Conservation (phyloP, 2,329 filamentous ascomycete species). For the Fusarium sp. region DNA sequence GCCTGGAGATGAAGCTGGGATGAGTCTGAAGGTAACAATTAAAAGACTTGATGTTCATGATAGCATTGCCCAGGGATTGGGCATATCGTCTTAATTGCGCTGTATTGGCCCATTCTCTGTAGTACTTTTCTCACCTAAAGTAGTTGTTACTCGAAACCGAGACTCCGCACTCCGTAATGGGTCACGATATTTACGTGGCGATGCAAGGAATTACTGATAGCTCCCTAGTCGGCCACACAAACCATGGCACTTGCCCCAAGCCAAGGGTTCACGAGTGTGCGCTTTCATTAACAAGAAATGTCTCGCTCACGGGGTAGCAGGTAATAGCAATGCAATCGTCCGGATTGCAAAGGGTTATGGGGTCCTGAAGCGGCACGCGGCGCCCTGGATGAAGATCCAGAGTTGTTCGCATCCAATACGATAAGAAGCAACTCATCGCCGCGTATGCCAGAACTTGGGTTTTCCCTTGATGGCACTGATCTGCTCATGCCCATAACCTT, state of each 20-base stretch:
- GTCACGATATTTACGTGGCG: not conserved
- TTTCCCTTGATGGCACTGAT: slow-evolving; percentile 1
- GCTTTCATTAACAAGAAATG: slow-evolving; percentile 3
- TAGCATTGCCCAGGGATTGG: not conserved
- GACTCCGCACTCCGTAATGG: not conserved
- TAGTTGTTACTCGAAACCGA: not conserved
- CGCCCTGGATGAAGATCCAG: not conserved
- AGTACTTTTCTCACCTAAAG: not conserved
- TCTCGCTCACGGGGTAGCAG: not conserved
- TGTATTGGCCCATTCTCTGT: not conserved
- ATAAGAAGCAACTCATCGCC: not conserved
- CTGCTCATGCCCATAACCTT: not conserved
- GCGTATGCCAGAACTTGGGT: not conserved
- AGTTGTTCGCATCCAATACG: not conserved
- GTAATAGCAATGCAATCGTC: not conserved
- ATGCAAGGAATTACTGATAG: not conserved
- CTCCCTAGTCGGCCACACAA: not conserved
- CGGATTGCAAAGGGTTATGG: not conserved
- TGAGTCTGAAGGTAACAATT: not conserved
- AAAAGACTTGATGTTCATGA: not conserved
- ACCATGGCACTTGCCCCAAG: not conserved
- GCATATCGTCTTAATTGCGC: not conserved
- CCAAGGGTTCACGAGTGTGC: not conserved
- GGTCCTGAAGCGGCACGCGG: not conserved
- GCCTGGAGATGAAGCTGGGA: not conserved